phyloP scores from a whole-genome alignment of 2,329 filamentous ascomycete species.

The Chaetomium globosum region DNA sequence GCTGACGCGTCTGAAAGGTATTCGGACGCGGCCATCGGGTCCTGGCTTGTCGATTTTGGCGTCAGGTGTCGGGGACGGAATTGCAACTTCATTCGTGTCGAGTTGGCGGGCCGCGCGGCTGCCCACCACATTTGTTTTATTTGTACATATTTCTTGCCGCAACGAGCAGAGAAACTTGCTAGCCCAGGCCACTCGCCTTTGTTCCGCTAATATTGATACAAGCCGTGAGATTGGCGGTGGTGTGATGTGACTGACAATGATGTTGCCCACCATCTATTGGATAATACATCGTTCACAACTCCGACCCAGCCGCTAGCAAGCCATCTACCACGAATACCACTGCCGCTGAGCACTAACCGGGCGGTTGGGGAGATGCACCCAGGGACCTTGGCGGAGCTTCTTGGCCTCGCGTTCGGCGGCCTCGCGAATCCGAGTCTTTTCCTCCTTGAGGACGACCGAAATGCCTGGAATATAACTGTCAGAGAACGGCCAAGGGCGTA shows the following conservation, averaged over 20 bases:
- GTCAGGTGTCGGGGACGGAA: constrained; percentile 15
- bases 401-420: constrained; percentile 77
- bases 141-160: constrained; percentile 29
- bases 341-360: constrained; percentile 81
- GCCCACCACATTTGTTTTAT: constrained; percentile 19
- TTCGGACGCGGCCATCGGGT: neutral
- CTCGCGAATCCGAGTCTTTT: constrained; percentile 82
- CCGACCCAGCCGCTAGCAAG: neutral
- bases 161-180: constrained; percentile 4
- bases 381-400: constrained; percentile 73
- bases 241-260: neutral
- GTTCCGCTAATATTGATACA: constrained; percentile 25
- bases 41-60: constrained; percentile 14
- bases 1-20: neutral
- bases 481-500: neutral
- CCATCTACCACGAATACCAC: constrained; percentile 82
- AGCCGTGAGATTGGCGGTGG: neutral
- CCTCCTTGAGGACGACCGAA: constrained; percentile 85
- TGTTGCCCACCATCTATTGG: neutral
- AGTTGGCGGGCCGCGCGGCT: constrained; percentile 2
- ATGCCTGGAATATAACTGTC: constrained; percentile 58
- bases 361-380: constrained; percentile 85
- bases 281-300: constrained; percentile 3
- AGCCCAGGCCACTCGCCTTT: constrained; percentile 3
- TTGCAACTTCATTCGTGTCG: constrained; percentile 4